A percentile compares a stretch with the other conserved stretches of the same genome.
These are phyloP conservation scores for Fragaria nilgerrensis DNA, from an alignment of 306 rosid species.

Conservation along the genomic window DNA sequence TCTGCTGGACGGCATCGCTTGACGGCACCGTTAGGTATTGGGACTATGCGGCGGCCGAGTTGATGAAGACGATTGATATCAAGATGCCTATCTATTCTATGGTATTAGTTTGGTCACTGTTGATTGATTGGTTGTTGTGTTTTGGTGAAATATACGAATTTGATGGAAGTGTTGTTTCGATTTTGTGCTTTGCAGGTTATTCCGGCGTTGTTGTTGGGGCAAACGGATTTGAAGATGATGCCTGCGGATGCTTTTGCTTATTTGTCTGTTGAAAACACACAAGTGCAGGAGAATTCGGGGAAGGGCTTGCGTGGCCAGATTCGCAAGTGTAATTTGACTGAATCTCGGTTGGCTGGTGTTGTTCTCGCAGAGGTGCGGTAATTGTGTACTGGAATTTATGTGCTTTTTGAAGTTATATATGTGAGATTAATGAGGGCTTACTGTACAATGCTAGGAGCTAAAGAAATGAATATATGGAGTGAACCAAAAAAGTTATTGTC, in stretches of 20 bases:
- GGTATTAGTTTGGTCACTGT: slow-evolving; percentile 35
- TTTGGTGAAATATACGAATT: not conserved
- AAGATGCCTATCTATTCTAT: slow-evolving; percentile 61
- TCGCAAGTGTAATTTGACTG: slow-evolving; percentile 75
- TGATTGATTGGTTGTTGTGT: not conserved
- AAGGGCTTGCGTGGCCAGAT: slow-evolving; percentile 53
- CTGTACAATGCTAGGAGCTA: not conserved
- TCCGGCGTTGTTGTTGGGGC: slow-evolving; percentile 48
- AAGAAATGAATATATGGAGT: not conserved
- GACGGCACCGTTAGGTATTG: slow-evolving; percentile 85
- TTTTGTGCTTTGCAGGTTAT: slow-evolving; percentile 52
- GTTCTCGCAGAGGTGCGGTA: slow-evolving; percentile 59
- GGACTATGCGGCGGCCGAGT: slow-evolving; percentile 69
- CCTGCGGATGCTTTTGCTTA: slow-evolving; percentile 46
- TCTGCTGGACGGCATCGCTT: slow-evolving; percentile 80
- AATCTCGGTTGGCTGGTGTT: slow-evolving; percentile 37
- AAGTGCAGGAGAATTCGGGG: slow-evolving; percentile 22
- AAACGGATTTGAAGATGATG: slow-evolving; percentile 28
- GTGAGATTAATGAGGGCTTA: not conserved
- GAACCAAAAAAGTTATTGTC: not conserved
- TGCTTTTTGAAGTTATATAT: not conserved
- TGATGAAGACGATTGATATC: slow-evolving; percentile 52
- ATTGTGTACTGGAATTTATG: not conserved
- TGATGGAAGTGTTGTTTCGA: not conserved
- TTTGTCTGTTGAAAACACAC: slow-evolving; percentile 47